Evolutionary conservation across 2,329 filamentous ascomycete species (phyloP), one percentile per base, ranked within the genome.

Genomic region (Pseudogymnoascus sp.): DNA sequence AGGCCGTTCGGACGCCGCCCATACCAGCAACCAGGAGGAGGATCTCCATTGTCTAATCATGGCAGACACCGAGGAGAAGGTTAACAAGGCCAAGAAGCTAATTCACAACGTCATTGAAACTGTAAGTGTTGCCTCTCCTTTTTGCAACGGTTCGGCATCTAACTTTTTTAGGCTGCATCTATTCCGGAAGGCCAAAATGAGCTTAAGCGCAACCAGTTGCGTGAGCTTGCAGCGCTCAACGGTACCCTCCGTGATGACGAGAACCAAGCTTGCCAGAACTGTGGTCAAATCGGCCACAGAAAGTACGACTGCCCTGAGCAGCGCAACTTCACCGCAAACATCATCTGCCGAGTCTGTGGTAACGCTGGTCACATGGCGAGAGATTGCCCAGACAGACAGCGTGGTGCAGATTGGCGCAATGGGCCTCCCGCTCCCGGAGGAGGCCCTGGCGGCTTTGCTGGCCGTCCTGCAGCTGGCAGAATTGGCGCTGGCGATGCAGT

Each of bases 1-100:
- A 77, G 94, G 94, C 69, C 92, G 94, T 69, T 97, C 94, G 79
- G 94, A 99, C 76, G 94, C 94, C 71, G 94, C 94, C 79, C 94
- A 99, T 78, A 92, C 93, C 76, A 97, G 94, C 84, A 99, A 99
- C 82, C 94, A 99, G 83, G 94, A 99, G 81, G 94, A 99, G 79
- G 94, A 99, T 75, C 83, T 99, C 62, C 94, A 99, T 78, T 99
- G 94, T 77, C 81, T 99, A 74, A 97, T 99, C 79, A 99, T 99
- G 94, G 94, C 94, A 72, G 94, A 99, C 73, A 97, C 93, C 37
- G 95, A 99, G 79, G 94, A 99, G 65, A 99, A 99, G 80, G 92
- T 99, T 74, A 96, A 96, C 81, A 99, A 97, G 78, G 94, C 94
- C 67, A 99, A 97, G 81, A 92, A 96, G 77, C 78, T 97, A 64